Evolutionary conservation across 2,329 filamentous ascomycete species (phyloP).

Genomic region (Orbilia oligospora): DNA sequence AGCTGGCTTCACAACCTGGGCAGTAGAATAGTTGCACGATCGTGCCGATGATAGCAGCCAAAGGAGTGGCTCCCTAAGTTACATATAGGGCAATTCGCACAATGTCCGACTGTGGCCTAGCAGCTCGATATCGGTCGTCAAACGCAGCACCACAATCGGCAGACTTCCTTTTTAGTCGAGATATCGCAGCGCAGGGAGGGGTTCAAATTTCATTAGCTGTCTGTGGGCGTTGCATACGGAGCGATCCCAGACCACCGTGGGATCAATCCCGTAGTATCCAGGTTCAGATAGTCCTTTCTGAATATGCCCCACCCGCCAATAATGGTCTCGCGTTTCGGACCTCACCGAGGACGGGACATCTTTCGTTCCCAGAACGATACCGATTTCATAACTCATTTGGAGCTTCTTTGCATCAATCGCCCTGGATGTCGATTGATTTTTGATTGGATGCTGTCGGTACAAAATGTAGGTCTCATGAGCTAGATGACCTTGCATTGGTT

Average conservation of each 20-base stretch:
- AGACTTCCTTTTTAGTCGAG: background rate
- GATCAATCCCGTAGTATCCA: background rate
- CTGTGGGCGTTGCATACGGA: too few species aligned
- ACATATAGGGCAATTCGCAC: background rate
- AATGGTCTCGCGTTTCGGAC: constrained; percentile 19
- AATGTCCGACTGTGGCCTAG: background rate
- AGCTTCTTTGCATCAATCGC: background rate
- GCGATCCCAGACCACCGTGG: too few species aligned
- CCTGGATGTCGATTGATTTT: background rate
- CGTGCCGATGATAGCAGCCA: background rate
- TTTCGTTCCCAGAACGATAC: background rate
- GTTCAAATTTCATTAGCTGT: background rate
- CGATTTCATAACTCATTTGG: background rate
- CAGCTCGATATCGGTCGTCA: background rate
- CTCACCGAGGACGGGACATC: constrained; percentile 1
- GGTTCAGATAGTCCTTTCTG: background rate
- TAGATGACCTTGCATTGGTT: background rate
- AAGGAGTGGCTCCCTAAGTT: background rate
- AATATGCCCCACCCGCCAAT: background rate
- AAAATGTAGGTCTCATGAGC: too few species aligned
- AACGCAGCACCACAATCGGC: background rate
- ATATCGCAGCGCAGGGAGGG: background rate
- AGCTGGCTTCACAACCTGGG: background rate
- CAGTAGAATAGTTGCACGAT: background rate
- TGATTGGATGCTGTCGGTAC: background rate